Percentiles rank a stretch among this genome's conserved stretches.
Evolutionary conservation across 176 grass and related monocot genomes (phyloP).

Genomic region (Zea mays): Zm-B73-REFERENCE-NAM-5.0 NC_050097.1:31462501-31463000

Average conservation of each 20-base stretch:
- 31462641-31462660: not conserved
- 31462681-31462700: not conserved
- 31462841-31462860: not conserved
- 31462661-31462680: not conserved
- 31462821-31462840: not conserved
- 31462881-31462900: not conserved
- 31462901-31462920: not conserved
- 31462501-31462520: not conserved
- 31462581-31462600: not conserved
- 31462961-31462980: constrained; percentile 84
- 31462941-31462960: not conserved
- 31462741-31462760: not conserved
- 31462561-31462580: not conserved
- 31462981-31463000: constrained; percentile 69
- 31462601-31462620: not conserved
- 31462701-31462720: not conserved
- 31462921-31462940: not conserved
- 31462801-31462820: not conserved
- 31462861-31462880: not conserved
- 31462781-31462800: constrained; percentile 4
- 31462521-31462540: not conserved
- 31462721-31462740: not conserved
- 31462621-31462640: constrained; percentile 7
- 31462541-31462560: not conserved
- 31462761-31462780: not conserved